phyloP scores from a whole-genome alignment of 441 rosid species.

The Macaranga tanarius region DNA sequence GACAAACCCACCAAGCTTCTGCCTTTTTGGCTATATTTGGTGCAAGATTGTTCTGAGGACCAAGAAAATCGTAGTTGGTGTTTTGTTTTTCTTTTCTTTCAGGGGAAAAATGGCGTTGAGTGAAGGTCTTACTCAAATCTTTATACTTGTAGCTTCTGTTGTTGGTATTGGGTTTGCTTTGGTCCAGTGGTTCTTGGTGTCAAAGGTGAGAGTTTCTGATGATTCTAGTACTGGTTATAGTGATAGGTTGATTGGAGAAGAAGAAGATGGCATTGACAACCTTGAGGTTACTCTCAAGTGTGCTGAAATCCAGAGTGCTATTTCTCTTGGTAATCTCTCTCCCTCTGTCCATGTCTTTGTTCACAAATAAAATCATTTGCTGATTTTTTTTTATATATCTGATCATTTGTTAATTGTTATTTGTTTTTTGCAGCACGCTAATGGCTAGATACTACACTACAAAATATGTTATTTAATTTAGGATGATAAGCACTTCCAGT shows the following conservation, averaged over 20 bases:
- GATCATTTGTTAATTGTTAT: neutral
- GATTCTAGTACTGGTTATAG: slow-evolving; percentile 42
- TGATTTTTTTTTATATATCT: too few relatives aligned
- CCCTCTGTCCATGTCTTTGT: neutral
- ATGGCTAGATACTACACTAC: too few relatives aligned
- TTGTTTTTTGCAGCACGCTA: neutral
- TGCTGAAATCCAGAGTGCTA: slow-evolving; percentile 80
- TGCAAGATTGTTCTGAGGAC: slow-evolving; percentile 1
- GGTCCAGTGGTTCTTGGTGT: slow-evolving; percentile 65
- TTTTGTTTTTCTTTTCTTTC: neutral
- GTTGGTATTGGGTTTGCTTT: slow-evolving; percentile 66
- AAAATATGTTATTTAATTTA: slow-evolving; percentile 1
- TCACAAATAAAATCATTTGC: neutral
- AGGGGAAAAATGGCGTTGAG: slow-evolving; percentile 43
- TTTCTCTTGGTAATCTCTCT: slow-evolving; percentile 56
- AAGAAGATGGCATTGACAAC: slow-evolving; percentile 64
- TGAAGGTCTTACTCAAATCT: slow-evolving; percentile 60
- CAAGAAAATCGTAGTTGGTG: neutral
- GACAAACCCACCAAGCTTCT: neutral
- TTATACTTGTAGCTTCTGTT: slow-evolving; percentile 61
- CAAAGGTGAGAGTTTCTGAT: slow-evolving; percentile 47
- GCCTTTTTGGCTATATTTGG: slow-evolving; percentile 5
- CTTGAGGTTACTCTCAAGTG: slow-evolving; percentile 63
- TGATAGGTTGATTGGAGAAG: slow-evolving; percentile 73
- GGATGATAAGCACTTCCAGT: neutral